Conservation (phyloP, 169 alveolate species). For the Perkinsus chesapeaki region DNA sequence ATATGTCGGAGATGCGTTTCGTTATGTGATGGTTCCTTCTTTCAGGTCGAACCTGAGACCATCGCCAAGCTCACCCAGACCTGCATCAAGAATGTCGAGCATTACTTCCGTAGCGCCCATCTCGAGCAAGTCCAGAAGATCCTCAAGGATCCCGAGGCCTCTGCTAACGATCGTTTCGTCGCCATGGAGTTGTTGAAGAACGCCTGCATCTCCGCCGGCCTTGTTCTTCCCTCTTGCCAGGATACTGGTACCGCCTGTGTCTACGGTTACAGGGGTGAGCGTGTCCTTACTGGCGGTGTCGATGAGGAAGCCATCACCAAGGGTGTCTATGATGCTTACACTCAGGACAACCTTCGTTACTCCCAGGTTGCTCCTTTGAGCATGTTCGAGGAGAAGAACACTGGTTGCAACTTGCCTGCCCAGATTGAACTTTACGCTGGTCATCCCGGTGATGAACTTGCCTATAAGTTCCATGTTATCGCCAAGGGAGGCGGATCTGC, state of each 20-base stretch:
- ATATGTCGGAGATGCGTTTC: background rate
- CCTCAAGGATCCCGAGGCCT: constrained; percentile 54
- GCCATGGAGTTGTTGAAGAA: constrained; percentile 63
- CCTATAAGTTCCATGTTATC: constrained; percentile 58
- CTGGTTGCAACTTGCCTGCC: constrained; percentile 76
- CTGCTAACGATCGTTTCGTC: constrained; percentile 63
- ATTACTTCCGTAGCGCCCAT: constrained; percentile 13
- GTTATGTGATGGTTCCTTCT: background rate
- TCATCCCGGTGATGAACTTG: constrained; percentile 5
- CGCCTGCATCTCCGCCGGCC: constrained; percentile 59
- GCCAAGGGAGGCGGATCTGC: constrained; percentile 85
- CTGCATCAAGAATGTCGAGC: constrained; percentile 8
- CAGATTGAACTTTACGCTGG: constrained; percentile 62
- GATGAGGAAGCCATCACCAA: constrained; percentile 56
- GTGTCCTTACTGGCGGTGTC: constrained; percentile 23
- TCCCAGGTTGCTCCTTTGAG: constrained; percentile 67
- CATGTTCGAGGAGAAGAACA: constrained; percentile 73
- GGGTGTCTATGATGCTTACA: constrained; percentile 71
- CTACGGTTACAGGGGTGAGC: constrained; percentile 46
- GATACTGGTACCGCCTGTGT: constrained; percentile 79
- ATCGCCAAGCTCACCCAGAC: background rate
- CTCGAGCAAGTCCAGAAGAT: constrained; percentile 35
- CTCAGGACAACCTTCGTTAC: constrained; percentile 59
- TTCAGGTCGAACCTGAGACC: background rate
- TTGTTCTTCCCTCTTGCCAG: constrained; percentile 76